Base-by-base conservation (phyloP, 345 rosid species). In the Streptanthus diversifolius region DNA sequence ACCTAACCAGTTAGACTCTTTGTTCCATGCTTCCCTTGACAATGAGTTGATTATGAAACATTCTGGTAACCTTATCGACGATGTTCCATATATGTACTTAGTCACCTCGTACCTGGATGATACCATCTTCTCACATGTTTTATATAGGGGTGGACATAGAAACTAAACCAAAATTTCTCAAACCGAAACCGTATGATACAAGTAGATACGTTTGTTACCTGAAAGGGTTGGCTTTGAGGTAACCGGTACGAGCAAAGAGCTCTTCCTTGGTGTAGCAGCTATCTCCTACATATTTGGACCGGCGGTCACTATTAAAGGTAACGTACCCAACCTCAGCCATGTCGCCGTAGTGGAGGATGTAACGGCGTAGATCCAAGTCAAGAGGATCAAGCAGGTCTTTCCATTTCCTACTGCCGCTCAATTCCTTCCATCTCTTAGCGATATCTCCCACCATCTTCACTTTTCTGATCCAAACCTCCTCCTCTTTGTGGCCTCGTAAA, bases 331-430 rank as follows among this genome's bases (percentile, higher is more conserved):
- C 82, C 54, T 32, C 73, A 22, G 78, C 83, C 66, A 75, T 76
- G 57, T 85, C 83, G 3, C 84, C 82, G 7, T 85, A 85, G 78
- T 83, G 84, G 40, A 83, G 44, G 24, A 85, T 59, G 44, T 71
- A 83, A 12, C 71, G 70, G 57, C 87, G 85, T 33, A 82, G 81
- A 67, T 85, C 85, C 58, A 62, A 27, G 51, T 83, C 81, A 13
- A 85, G 80, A 37, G 89, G 87, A 44, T 79, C 60, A 59, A 85
- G 74, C 3, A 82, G 29, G 70, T 57, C 76, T 47, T 80, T 21
- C 84, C 85, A 82, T 13, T 82, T 66, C 19, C 52, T 57, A 12
- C 30, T 7, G 10, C 87, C 89, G 21, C 87, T 80, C 12, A 85
- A 52, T 15, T 76, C 76, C 40, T 57, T 72, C 87, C 85, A 85